Conservation (phyloP, 352 stramenopile species). For the Globisporangium paroecandrum region DNA sequence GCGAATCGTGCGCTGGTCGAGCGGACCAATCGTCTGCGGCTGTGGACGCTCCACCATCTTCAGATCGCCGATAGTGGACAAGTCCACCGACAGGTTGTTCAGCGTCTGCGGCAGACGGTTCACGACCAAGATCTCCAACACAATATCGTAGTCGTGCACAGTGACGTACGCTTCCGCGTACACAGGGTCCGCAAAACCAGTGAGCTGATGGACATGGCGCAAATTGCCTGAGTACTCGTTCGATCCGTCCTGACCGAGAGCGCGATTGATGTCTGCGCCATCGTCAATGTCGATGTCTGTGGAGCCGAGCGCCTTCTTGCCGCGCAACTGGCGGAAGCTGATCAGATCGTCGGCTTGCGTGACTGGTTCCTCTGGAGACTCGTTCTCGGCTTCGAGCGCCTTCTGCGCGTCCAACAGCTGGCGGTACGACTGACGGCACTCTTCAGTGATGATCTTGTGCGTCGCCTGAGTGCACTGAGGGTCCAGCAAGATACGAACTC, state of each 20-base stretch:
- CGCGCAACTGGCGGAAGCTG: slow-evolving; percentile 95
- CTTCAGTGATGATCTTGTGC: slow-evolving; percentile 73
- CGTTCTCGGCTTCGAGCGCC: slow-evolving; percentile 58
- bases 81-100: slow-evolving; percentile 98
- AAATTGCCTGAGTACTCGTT: slow-evolving; percentile 91
- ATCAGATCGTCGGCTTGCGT: slow-evolving; percentile 95
- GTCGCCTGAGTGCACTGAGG: slow-evolving; percentile 65
- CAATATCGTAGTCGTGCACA: slow-evolving; percentile 99
- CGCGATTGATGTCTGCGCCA: slow-evolving; percentile 93
- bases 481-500: slow-evolving; percentile 94
- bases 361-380: slow-evolving; percentile 49
- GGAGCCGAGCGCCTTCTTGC: slow-evolving; percentile 88
- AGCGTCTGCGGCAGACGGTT: slow-evolving; percentile 98
- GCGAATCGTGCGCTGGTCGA: slow-evolving; percentile 96
- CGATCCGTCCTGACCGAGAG: slow-evolving; percentile 88
- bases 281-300: slow-evolving; percentile 98
- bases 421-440: slow-evolving; percentile 78
- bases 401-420: slow-evolving; percentile 76
- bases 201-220: slow-evolving; percentile 98
- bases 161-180: slow-evolving; percentile 99
- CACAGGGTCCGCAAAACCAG: slow-evolving; percentile 98
- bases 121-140: slow-evolving; percentile 98
- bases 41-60: slow-evolving; percentile 99
- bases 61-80: slow-evolving; percentile 99
- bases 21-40: slow-evolving; percentile 95